A percentile compares a stretch with the other conserved stretches of the same genome.
phyloP scores from a whole-genome alignment of 164 flowering plant species.

The Stephania yunnanensis region DNA sequence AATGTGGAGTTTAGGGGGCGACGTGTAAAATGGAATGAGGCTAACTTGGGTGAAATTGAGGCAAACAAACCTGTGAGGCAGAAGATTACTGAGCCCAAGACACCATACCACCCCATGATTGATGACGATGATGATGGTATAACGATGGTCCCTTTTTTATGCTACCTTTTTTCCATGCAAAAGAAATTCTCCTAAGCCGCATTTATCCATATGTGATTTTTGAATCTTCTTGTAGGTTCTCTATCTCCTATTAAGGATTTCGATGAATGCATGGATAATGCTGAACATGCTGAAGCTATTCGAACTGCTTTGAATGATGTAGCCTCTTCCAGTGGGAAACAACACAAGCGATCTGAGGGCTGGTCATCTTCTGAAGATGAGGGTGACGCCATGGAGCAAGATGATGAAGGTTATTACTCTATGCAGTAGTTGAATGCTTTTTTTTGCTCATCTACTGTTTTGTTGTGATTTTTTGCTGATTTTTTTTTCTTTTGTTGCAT shows the following conservation, averaged over 20 bases:
- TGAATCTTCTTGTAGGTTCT: slow-evolving; percentile 42
- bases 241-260: slow-evolving; percentile 52
- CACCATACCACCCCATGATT: slow-evolving; percentile 91
- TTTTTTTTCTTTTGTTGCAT: neutral
- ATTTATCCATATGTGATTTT: neutral
- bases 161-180: neutral
- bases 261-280: slow-evolving; percentile 39
- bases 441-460: neutral
- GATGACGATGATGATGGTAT: slow-evolving; percentile 62
- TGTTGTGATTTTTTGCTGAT: neutral
- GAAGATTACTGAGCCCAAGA: slow-evolving; percentile 99
- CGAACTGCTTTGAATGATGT: slow-evolving; percentile 63
- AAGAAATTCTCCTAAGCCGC: neutral
- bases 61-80: slow-evolving; percentile 94
- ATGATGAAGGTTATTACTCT: slow-evolving; percentile 47
- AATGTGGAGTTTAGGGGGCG: slow-evolving; percentile 36
- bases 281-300: slow-evolving; percentile 69
- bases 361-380: slow-evolving; percentile 98
- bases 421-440: neutral
- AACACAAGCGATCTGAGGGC: slow-evolving; percentile 31
- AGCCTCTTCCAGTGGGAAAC: slow-evolving; percentile 61
- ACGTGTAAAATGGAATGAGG: slow-evolving; percentile 85
- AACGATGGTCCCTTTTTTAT: slow-evolving; percentile 2
- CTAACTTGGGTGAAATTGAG: slow-evolving; percentile 83
- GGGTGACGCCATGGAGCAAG: slow-evolving; percentile 75